Evolutionary conservation across 1,284 basidiomycete species (phyloP), one percentile per base, ranked within the genome.

Genomic region (Filobasidium uniguttulatum): DNA sequence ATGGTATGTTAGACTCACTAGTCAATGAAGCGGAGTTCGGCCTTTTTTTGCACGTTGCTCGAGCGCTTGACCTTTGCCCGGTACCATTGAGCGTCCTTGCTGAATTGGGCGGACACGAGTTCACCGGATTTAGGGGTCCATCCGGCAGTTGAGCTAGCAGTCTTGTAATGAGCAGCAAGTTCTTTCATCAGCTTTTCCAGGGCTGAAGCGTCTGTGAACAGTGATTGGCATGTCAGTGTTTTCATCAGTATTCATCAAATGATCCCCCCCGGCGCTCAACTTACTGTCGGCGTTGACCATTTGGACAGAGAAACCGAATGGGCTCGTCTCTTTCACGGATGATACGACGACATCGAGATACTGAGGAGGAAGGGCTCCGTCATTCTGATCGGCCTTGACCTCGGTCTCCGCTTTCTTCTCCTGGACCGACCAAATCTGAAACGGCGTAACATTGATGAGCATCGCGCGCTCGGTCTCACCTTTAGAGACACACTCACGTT

Each of bases 121-220:
- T 96, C 90, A 25, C 90, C 90, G 17, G 76, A 77, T 62, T 77
- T 80, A 2, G 89, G 91, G 3, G 73, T 71, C 62, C 88, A 91
- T 46, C 76, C 77, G 25, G 80, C 59, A 0, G 83, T 73, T 5
- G 76, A 63, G 12, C 58, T 54, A 6, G 76, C 68, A 33, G 77
- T 77, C 45, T 79, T 78, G 68, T 94, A 85, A 66, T 89, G 80
- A 33, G 84, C 64, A 2, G 86, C 82, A 62, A 98, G 91, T 55
- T 96, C 91, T 45, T 75, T 74, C 93, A 97, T 97, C 56, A 98
- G 75, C 65, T 83, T 82, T 62, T 96, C 91, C 50, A 98, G 74
- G 14, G 84, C 81, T 6, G 83, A 83, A 50, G 91, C 89, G 50
- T 82, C 84, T 86, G 55, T 7, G n/a, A n/a, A n/a, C n/a, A n/a